Base-by-base conservation (phyloP, 176 grass and related monocot genomes). In the Melocanna baccifera region DNA sequence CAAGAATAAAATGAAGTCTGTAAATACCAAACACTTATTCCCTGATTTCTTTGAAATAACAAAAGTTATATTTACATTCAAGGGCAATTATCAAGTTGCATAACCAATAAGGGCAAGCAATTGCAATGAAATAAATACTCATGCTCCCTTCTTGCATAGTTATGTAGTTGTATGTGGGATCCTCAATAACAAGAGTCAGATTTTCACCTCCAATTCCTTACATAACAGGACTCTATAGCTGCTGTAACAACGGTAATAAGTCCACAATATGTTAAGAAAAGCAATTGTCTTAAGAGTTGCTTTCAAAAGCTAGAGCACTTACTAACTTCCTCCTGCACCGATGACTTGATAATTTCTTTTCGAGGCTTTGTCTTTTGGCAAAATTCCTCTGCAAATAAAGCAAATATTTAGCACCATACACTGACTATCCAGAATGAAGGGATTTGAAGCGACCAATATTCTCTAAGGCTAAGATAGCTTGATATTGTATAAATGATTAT, bases 301-400 rank as follows among this genome's bases (percentile, higher is more conserved):
- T 12, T 53, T 56, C 67, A 32, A 43, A 79, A 84, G 52, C 22
- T 68, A 80, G 32, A 91, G 62, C n/a, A 84, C 85, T 91, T 83
- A 84, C 84, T 53, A 80, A 69, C 40, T 87, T 88, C 75, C 37
- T 45, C 69, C 25, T 50, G 67, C 9, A 75, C n/a, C n/a, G 36
- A 36, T 75, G 43, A 62, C 62, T 86, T 91, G 67, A 48, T 67
- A 58, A 70, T 62, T 92, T 89, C 90, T 79, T 89, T 78, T 74
- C 43, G 83, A 73, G 74, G 63, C 1, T 20, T 22, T 79, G 45
- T 64, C 63, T 94, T 97, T 47, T 86, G 68, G 78, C 92, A 94
- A 83, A 70, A 83, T 61, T 79, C 84, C 34, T 91, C 94, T 97
- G 76, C 56, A 81, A 55, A 71, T 48, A 88, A 79, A 71, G 41